phyloP scores from a whole-genome alignment of 305 asterid species.

The Plantago rigida region DNA sequence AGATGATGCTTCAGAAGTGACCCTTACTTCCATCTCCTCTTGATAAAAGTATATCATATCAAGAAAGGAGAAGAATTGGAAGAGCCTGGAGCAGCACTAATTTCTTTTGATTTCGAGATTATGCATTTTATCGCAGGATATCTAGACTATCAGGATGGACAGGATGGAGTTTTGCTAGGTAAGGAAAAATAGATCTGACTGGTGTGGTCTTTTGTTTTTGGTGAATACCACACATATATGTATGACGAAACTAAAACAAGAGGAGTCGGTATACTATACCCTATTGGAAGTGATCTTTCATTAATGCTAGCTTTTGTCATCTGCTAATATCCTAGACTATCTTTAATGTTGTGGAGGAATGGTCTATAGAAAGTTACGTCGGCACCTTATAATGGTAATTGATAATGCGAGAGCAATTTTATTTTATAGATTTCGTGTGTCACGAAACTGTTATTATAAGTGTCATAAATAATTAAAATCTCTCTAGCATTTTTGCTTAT shows the following conservation, averaged over 20 bases:
- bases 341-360: not conserved
- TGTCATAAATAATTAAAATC: too few species aligned
- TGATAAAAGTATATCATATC: not conserved
- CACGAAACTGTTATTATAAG: too few species aligned
- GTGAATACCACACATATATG: slow-evolving; percentile 1
- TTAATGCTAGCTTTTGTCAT: not conserved
- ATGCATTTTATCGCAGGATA: not conserved
- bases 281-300: not conserved
- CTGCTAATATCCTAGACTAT: not conserved
- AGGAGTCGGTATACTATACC: not conserved
- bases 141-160: not conserved
- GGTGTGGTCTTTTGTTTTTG: slow-evolving; percentile 5
- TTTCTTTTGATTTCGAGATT: not conserved
- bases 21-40: slow-evolving; percentile 6
- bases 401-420: too few species aligned
- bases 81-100: not conserved
- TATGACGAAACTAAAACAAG: not conserved
- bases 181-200: not conserved
- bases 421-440: too few species aligned
- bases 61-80: not conserved
- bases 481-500: too few species aligned
- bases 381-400: too few species aligned
- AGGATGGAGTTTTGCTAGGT: slow-evolving; percentile 2
- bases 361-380: not conserved
- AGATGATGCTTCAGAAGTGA: slow-evolving; percentile 16